Conservation (phyloP, 768 basidiomycete species). For the Agaricus sinodeliciosus region DNA sequence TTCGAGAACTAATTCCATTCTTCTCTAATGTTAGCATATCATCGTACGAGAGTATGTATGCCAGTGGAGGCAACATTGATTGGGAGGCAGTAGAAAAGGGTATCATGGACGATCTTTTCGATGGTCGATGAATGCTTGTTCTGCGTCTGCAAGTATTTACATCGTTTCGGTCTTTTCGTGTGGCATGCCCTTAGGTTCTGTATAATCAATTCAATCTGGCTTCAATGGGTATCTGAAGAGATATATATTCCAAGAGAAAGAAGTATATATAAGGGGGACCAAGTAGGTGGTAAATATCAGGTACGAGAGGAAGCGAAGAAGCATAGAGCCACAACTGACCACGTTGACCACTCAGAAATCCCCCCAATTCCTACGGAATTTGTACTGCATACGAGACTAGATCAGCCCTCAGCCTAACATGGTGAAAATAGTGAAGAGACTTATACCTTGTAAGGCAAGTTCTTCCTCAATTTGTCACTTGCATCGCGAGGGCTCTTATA, state of each 20-base stretch:
- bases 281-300: not conserved
- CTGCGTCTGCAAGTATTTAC: not conserved
- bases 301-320: conserved; percentile 1
- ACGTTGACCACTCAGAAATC: conserved; percentile 51
- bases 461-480: conserved; percentile 75
- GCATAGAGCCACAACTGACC: conserved; percentile 7
- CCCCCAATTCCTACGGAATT: conserved; percentile 84
- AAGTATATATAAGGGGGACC: not conserved
- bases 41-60: conserved; percentile 88
- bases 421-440: conserved; percentile 4
- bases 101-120: conserved; percentile 86
- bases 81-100: conserved; percentile 85
- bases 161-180: not conserved
- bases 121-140: conserved; percentile 43
- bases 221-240: not conserved
- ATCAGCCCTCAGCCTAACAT: conserved; percentile 35
- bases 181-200: not conserved
- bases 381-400: conserved; percentile 70
- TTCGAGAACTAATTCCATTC: conserved; percentile 84
- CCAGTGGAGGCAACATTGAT: conserved; percentile 73
- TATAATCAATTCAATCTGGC: not conserved
- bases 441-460: conserved; percentile 82
- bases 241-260: conserved; percentile 1
- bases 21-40: conserved; percentile 85
- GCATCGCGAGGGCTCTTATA: conserved; percentile 70